Evolutionary conservation across 1,284 basidiomycete genomes (phyloP).

Genomic region (Xerocomus minutiporus): DNA sequence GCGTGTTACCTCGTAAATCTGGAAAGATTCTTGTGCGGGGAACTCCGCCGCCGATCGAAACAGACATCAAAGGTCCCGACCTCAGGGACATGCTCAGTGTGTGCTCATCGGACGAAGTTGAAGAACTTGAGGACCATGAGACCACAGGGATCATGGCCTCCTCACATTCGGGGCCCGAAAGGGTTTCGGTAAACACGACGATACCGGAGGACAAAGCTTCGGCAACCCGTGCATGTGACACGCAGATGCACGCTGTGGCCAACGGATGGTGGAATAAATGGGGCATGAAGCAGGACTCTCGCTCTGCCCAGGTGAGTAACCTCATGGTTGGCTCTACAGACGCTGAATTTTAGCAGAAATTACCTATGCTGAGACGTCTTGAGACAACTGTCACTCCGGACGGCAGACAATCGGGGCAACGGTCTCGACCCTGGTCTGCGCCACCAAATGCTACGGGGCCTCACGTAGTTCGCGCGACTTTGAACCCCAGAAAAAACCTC

Average conservation of each 20-base stretch:
- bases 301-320: slow-evolving; percentile 20
- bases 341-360: slow-evolving; percentile 28
- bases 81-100: slow-evolving; percentile 44
- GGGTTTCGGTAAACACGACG: background rate
- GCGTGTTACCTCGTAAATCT: slow-evolving; percentile 6
- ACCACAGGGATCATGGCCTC: background rate
- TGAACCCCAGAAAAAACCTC: slow-evolving; percentile 17
- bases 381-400: slow-evolving; percentile 48
- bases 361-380: slow-evolving; percentile 36
- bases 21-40: slow-evolving; percentile 36
- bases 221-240: slow-evolving; percentile 24
- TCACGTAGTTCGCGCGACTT: slow-evolving; percentile 12
- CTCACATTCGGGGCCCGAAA: background rate
- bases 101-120: slow-evolving; percentile 48
- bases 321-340: slow-evolving; percentile 10
- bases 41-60: slow-evolving; percentile 29
- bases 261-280: slow-evolving; percentile 60
- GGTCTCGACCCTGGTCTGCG: slow-evolving; percentile 23
- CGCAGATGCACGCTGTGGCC: slow-evolving; percentile 44
- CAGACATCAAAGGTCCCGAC: slow-evolving; percentile 38
- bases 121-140: slow-evolving; percentile 32
- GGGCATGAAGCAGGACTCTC: slow-evolving; percentile 32
- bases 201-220: slow-evolving; percentile 22
- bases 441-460: slow-evolving; percentile 19
- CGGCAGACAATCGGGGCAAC: slow-evolving; percentile 32